phyloP scores from a whole-genome alignment of 1,284 basidiomycete species.

The Schizophyllum commune region DNA sequence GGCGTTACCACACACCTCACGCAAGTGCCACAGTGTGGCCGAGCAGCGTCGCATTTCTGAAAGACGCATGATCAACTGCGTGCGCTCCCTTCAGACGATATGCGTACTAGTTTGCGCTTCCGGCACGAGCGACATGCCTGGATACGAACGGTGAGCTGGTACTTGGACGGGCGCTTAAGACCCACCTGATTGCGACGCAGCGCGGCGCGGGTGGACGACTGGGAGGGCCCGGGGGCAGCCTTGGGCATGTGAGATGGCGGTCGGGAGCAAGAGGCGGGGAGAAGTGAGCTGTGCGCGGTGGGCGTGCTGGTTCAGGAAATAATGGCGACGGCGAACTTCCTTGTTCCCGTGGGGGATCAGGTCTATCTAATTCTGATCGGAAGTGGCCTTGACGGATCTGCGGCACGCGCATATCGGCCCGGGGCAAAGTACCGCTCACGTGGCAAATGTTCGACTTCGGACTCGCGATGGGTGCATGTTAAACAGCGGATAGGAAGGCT shows the following conservation, averaged over 20 bases:
- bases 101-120: slow-evolving; percentile 68
- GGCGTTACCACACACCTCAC: slow-evolving; percentile 46
- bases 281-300: background rate
- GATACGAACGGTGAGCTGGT: background rate
- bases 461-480: background rate
- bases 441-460: background rate
- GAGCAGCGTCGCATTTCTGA: slow-evolving; percentile 77
- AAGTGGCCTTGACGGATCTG: too few species aligned
- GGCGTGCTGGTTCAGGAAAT: background rate
- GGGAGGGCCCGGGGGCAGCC: slow-evolving; percentile 26
- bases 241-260: slow-evolving; percentile 51
- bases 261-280: slow-evolving; percentile 1
- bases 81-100: background rate
- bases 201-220: slow-evolving; percentile 43
- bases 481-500: too few species aligned
- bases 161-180: background rate
- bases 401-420: too few species aligned
- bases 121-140: slow-evolving; percentile 76
- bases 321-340: background rate
- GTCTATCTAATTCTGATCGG: background rate
- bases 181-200: slow-evolving; percentile 72
- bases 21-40: slow-evolving; percentile 77
- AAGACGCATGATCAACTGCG: background rate
- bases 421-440: background rate
- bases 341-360: background rate